Conservation (phyloP, 495 filamentous ascomycete genomes). For the Neurospora sp. region DNA sequence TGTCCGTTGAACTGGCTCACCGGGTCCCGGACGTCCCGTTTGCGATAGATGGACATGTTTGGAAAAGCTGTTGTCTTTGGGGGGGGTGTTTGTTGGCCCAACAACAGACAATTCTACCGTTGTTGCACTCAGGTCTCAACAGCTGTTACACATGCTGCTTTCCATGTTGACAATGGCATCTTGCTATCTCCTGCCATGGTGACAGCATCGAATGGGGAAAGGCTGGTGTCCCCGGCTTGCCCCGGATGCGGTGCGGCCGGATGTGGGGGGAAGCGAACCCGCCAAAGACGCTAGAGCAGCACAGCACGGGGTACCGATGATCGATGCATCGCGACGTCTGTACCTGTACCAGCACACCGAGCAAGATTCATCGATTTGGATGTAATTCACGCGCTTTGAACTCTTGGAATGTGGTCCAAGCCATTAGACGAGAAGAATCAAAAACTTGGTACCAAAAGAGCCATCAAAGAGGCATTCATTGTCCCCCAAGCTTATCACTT, state of each 20-base stretch:
- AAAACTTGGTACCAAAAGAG: not conserved
- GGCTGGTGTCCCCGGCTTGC: not conserved
- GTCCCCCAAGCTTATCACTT: not conserved
- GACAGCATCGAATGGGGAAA: not conserved
- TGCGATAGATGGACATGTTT: not conserved
- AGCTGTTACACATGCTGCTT: not conserved
- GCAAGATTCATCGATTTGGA: not conserved
- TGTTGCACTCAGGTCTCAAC: not conserved
- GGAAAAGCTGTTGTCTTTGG: not conserved
- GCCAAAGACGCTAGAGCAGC: not conserved
- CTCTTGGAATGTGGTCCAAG: not conserved
- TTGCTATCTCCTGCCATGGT: not conserved
- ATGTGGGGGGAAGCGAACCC: not conserved
- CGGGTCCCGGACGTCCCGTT: not conserved
- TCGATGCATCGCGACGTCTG: not conserved
- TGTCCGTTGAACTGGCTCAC: not conserved
- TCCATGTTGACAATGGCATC: not conserved
- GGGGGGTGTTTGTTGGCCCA: not conserved
- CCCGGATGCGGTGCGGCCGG: not conserved
- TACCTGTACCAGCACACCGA: not conserved
- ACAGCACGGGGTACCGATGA: not conserved
- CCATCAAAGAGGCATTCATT: not conserved
- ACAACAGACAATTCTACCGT: not conserved
- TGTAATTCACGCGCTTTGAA: not conserved
- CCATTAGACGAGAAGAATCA: not conserved